Conservation (phyloP, 306 rosid genomes). For the Rosa lucieae region DNA sequence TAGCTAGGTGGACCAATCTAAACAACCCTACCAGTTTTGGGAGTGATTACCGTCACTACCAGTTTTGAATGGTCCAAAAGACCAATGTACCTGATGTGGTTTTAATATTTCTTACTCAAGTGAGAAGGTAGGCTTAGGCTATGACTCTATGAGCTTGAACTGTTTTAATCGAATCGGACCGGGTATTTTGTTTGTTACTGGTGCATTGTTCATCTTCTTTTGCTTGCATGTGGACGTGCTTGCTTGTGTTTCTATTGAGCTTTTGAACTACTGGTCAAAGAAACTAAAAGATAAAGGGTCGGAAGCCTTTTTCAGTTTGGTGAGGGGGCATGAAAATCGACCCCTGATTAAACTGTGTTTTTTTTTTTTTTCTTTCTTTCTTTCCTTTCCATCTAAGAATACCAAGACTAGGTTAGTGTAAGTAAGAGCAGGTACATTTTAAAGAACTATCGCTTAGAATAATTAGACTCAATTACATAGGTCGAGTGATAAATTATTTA, state of each 20-base stretch:
- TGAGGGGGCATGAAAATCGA: too few species aligned
- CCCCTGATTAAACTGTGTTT: too few species aligned
- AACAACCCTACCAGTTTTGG: too few species aligned
- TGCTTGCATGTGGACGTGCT: slow-evolving; percentile 13
- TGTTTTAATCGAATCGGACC: neutral
- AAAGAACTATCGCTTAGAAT: too few species aligned
- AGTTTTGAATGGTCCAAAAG: slow-evolving; percentile 3
- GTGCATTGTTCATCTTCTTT: slow-evolving; percentile 8
- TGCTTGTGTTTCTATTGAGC: neutral
- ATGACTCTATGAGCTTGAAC: neutral
- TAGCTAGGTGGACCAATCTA: slow-evolving; percentile 19
- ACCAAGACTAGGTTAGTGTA: too few species aligned
- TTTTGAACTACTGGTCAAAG: slow-evolving; percentile 13
- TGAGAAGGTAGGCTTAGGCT: too few species aligned
- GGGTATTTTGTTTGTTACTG: neutral
- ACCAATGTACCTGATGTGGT: neutral
- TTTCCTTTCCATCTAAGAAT: too few species aligned
- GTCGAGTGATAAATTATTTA: too few species aligned
- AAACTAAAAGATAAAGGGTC: slow-evolving; percentile 7
- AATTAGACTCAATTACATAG: too few species aligned
- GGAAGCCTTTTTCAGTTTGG: neutral
- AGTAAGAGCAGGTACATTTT: too few species aligned
- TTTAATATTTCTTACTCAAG: neutral
- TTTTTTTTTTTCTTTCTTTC: too few species aligned
- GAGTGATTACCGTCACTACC: too few species aligned